Conservation (phyloP, 352 stramenopile genomes). For the Thalassiosira hispida region DNA sequence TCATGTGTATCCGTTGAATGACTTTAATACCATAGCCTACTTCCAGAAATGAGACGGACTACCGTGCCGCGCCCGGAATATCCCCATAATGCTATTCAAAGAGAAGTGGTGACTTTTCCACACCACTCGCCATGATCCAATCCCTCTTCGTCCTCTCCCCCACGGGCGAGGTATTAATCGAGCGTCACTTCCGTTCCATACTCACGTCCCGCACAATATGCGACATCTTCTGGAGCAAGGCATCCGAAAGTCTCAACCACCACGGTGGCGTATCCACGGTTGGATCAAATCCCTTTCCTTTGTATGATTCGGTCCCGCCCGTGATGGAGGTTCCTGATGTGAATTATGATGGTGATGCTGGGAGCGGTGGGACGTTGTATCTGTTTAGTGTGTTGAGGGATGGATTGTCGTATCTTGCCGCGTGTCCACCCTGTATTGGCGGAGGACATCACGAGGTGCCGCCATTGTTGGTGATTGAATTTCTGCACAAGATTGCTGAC, state of each 20-base stretch:
- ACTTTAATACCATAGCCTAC: no score
- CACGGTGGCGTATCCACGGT: slow-evolving; percentile 78
- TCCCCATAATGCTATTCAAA: no score
- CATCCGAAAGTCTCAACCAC: slow-evolving; percentile 85
- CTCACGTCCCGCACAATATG: slow-evolving; percentile 93
- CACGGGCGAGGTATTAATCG: slow-evolving; percentile 96
- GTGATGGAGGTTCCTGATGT: slow-evolving; percentile 82
- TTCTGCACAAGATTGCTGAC: slow-evolving; percentile 94
- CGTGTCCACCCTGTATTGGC: slow-evolving; percentile 86
- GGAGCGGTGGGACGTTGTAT: slow-evolving; percentile 46
- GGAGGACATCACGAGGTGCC: slow-evolving; percentile 84
- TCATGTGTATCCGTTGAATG: no score
- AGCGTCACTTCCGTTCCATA: slow-evolving; percentile 97
- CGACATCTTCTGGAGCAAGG: slow-evolving; percentile 97
- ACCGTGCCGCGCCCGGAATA: no score
- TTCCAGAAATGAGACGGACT: no score
- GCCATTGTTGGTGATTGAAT: slow-evolving; percentile 93
- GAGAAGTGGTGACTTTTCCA: no score
- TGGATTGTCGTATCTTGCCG: slow-evolving; percentile 94
- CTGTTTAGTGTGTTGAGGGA: slow-evolving; percentile 89
- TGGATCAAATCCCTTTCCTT: slow-evolving; percentile 44
- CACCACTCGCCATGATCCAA: slow-evolving; percentile 95
- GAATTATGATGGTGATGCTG: slow-evolving; percentile 41
- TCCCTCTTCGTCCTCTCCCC: slow-evolving; percentile 97
- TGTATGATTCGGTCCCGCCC: slow-evolving; percentile 81